Conservation (phyloP, 176 grass and related monocot genomes). For the Cymbopogon citratus region DNA sequence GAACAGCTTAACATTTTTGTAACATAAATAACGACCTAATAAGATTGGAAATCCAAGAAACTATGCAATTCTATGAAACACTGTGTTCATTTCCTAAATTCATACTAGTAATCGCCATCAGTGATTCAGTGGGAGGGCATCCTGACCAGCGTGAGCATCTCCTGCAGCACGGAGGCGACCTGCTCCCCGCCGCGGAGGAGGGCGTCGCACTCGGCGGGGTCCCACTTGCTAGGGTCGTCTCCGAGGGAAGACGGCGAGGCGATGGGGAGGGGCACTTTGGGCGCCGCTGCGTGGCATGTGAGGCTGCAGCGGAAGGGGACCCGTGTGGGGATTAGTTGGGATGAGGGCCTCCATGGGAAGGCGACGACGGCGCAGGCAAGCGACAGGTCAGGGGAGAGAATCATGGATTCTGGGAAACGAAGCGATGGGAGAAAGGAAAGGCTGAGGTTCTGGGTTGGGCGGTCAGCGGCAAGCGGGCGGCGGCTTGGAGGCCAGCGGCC, state of each 20-base stretch:
- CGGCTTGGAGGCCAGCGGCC: too few species aligned
- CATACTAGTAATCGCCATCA: background rate
- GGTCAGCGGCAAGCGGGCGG: too few species aligned
- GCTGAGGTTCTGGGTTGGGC: too few species aligned
- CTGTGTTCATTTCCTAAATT: background rate
- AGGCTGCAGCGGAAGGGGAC: background rate
- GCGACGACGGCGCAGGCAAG: background rate
- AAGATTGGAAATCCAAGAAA: background rate
- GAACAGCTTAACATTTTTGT: background rate
- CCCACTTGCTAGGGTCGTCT: constrained; percentile 48
- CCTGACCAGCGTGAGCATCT: constrained; percentile 83
- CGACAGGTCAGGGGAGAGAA: background rate
- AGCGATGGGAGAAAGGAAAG: too few species aligned
- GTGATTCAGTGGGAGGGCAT: background rate
- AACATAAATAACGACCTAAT: background rate
- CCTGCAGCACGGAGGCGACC: constrained; percentile 88
- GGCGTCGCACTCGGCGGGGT: constrained; percentile 56
- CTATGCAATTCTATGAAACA: background rate
- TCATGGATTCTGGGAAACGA: background rate
- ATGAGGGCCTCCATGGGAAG: background rate
- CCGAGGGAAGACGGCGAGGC: constrained; percentile 25
- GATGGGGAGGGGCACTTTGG: constrained; percentile 43
- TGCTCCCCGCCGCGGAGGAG: constrained; percentile 87
- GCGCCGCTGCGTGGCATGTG: constrained; percentile 22
- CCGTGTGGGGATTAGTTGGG: background rate